phyloP scores from a whole-genome alignment of 2,329 filamentous ascomycete species.

The Drechmeria coniospora region DNA sequence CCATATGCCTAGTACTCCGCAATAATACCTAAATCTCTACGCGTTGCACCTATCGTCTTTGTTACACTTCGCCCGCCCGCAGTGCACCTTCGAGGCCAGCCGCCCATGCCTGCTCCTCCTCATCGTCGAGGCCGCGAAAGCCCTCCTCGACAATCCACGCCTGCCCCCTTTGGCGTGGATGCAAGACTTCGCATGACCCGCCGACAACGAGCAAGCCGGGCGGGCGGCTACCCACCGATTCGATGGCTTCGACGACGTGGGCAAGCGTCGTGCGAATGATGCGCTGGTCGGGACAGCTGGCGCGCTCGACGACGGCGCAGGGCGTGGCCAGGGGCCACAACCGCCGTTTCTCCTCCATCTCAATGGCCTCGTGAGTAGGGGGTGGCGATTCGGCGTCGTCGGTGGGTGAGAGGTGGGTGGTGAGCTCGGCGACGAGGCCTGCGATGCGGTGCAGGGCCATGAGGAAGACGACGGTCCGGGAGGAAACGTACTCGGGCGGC shows the following conservation, averaged over 20 bases:
- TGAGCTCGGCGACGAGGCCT: conserved; percentile 59
- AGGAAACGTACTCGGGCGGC: conserved; percentile 64
- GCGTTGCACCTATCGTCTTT: not conserved
- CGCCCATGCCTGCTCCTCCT: conserved; percentile 5
- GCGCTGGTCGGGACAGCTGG: conserved; percentile 85
- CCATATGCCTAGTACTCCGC: too few species aligned
- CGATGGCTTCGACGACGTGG: conserved; percentile 66
- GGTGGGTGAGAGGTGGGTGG: conserved; percentile 20
- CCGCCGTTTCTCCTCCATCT: conserved; percentile 11
- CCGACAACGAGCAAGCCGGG: conserved; percentile 82
- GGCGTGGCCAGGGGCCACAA: conserved; percentile 67
- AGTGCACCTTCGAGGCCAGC: not conserved
- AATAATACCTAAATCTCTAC: too few species aligned
- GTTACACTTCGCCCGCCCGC: not conserved
- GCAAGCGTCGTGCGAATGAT: conserved; percentile 78
- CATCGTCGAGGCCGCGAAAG: conserved; percentile 54
- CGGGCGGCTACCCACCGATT: conserved; percentile 76
- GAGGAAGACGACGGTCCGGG: conserved; percentile 77
- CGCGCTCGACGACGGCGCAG: conserved; percentile 84
- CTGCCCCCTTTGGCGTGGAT: conserved; percentile 37
- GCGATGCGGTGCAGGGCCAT: conserved; percentile 85
- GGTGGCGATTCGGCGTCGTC: conserved; percentile 3
- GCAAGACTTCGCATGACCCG: conserved; percentile 64
- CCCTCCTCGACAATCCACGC: conserved; percentile 82
- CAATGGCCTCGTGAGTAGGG: not conserved